Base-by-base conservation (phyloP, 257 asterid species). In the Leptodermis oblonga region DNA sequence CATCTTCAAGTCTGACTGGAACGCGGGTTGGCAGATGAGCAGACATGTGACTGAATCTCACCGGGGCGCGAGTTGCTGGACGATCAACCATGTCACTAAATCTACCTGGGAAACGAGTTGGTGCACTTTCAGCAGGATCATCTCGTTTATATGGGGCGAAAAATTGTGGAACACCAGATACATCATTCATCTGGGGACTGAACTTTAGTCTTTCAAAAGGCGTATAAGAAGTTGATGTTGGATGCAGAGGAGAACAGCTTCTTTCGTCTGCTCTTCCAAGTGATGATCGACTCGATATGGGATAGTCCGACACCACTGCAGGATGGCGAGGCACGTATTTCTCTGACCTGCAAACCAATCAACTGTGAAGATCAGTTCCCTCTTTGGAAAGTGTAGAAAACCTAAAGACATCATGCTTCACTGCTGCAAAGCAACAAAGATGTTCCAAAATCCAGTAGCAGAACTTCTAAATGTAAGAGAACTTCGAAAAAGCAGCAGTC, bases 21-120 rank as follows among this genome's bases (percentile, higher is more conserved):
- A 18, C 14, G 30, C 2, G 26, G 34, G 53, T 42, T 22, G 34
- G 33, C 7, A 7, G 62, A 55, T 23, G 20, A 2, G 15, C 36
- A 26, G 62, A 25, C 36, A 55, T 2, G 36, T 55, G 34, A 55
- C 61, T 86, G n/a, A 41, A 67, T 61, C 85, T 75, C 2, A 53
- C 12, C 64, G 30, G 42, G 56, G 64, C 72, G 26, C 62, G 74
- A 18, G 67, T 30, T 58, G 65, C 41, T 31, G 67, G 45, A 46
- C 64, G 26, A 48, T 62, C 67, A 12, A 39, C 18, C 67, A n/a
- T 37, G 31, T 62, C 67, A 71, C 83, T 92, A 39, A 83, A 87
- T 77, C 88, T 86, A 41, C 87, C 76, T 77, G 73, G 95, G 48
- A 86, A 86, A 0, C 86, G 88, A 33, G 89, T n/a, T 14, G 73